Base-by-base conservation (phyloP, 2,329 filamentous ascomycete species). In the Teratosphaeriaceae sp. region DNA sequence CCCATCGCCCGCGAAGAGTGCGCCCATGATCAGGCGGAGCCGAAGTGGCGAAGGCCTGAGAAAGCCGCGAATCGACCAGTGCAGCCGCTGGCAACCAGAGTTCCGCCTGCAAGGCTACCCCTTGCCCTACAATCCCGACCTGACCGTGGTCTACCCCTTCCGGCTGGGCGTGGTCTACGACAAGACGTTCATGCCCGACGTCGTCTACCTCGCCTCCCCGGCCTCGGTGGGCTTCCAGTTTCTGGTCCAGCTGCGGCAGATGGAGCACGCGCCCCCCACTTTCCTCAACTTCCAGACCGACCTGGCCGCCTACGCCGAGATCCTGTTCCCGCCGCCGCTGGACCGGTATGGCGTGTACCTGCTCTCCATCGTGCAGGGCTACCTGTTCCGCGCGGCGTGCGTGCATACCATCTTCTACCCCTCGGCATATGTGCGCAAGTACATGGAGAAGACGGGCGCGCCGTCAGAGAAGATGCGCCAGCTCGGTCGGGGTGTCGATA, bases 261-360 rank as follows among this genome's bases (percentile, higher is more conserved):
- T 83, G 42, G 60, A 60, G 18, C 66, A 74, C 23, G 67, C 69
- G 7, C 78, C 79, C 31, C 73, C 80, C 1, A 67, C 83, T 2
- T 69, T 85, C 33, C 75, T 81, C 58, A 86, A 85, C 60, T 85
- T 84, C 51, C 82, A 85, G 61, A 86, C 82, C 1, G 82, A 85
- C 56, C 66, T 86, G 8, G 77, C 79, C 0, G 80, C 80, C 1
- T 86, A 85, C 59, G 81, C 79, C 54, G 72, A 76, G 38, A 83
- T 85, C 39, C 66, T 86, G n/a, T 82, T 86, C 47, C 79, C 81
- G 0, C 65, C 70, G 1, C 79, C 78, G 0, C 67, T 86, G 15
- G 78, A 78, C 52, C 64, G 65, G 9, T 71, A 82, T 44, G 80
- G 79, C 3, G 78, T 80, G 36, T 79, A 74, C 60, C 67, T 81